Evolutionary conservation across 176 grass and related monocot species (phyloP), one percentile per base, ranked within the genome.

Genomic region (Oryza rufipogon): DNA sequence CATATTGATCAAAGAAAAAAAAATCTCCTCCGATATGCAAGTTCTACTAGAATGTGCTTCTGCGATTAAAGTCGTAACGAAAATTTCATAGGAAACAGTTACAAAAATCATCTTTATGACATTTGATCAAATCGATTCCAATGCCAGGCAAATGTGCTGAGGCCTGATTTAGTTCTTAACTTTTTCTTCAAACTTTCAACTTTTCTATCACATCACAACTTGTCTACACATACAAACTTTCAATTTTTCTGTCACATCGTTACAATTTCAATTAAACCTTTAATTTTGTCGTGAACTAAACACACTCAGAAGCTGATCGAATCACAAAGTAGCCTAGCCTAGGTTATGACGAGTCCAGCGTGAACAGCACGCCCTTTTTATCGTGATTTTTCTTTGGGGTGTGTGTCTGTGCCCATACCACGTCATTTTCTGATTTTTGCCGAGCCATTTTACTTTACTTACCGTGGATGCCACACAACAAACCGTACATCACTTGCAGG

Each of bases 381-480:
- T 16, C 41, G 19, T 39, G 51, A 79, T 19, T 12, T 12, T 72
- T 46, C 42, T 41, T 45, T 20, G 10, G 25, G 8, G 23, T 19
- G 25, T 52, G 0, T 33, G 7, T 4, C 34, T 60, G 20, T 34
- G 36, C 10, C 32, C 32, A 17, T 14, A 46, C 32, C 65, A 75
- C 32, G 22, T 63, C 71, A 10, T 30, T 76, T 20, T 26, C 83
- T 11, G 2, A 12, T 63, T 58, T 20, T 20, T 49, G 3, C 54
- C 54, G 20, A 15, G 2, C 58, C 32, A 2, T 5, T 66, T 80
- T 67, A 32, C 2, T 26, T 22, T 33, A 14, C 68, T 83, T 48
- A 67, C 69, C 81, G 68, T 84, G 69, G 65, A 79, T 70, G 58
- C 33, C 77, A 89, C 78, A n/a, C 64, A 89, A 49, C 64, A 11